Percentiles rank a stretch among this genome's conserved stretches.
Evolutionary conservation across 352 stramenopile genomes (phyloP).

Genomic region (Globisporangium sylvaticum): DNA sequence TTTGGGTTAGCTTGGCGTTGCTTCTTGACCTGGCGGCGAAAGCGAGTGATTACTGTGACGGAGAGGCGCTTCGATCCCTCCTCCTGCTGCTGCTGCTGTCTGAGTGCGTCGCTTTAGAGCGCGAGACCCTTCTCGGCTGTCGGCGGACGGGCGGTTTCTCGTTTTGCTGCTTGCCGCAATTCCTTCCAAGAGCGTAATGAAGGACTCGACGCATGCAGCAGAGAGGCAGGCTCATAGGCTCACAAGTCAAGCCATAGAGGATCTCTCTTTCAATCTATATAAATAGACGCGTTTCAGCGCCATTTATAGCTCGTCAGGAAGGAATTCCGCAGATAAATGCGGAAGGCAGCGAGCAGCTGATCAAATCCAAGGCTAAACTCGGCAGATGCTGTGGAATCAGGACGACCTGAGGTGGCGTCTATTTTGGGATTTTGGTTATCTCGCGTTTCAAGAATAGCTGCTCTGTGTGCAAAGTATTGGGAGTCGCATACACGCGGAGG

Average conservation of each 20-base stretch:
- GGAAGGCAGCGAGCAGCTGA: background rate
- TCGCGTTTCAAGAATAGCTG: background rate
- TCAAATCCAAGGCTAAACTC: background rate
- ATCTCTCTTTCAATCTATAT: background rate
- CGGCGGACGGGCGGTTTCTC: constrained; percentile 2
- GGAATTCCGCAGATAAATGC: background rate
- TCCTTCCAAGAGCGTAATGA: constrained; percentile 8
- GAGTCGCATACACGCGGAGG: background rate
- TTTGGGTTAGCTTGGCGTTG: background rate
- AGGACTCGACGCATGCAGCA: background rate
- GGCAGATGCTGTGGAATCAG: background rate
- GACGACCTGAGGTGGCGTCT: background rate
- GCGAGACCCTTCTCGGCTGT: background rate
- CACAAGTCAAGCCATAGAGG: background rate
- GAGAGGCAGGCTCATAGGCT: background rate
- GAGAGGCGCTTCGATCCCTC: background rate
- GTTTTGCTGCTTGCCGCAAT: constrained; percentile 7
- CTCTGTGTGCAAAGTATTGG: background rate
- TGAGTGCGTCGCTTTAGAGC: background rate
- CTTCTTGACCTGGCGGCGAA: background rate
- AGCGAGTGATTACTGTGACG: background rate
- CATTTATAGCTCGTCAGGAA: background rate
- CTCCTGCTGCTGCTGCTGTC: background rate
- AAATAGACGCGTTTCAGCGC: background rate
- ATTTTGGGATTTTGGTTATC: background rate